Base-by-base conservation (phyloP, 2,329 filamentous ascomycete species). In the Triangularia setosa region DNA sequence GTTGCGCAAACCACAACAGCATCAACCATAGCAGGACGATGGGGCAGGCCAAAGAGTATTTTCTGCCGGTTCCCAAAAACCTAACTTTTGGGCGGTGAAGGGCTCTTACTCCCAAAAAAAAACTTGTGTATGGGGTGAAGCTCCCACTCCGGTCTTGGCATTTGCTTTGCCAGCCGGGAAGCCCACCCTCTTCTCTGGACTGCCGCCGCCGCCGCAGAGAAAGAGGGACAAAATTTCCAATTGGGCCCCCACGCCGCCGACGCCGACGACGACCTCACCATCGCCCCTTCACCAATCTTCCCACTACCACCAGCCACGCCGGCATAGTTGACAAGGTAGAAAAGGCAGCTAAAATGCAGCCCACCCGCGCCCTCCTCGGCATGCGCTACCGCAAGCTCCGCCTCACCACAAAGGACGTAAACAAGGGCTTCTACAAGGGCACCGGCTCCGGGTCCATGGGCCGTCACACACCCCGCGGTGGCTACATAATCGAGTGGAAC, bases 391-490 rank as follows among this genome's bases (percentile, higher is more conserved):
- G 88, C 78, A 92, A 94, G 74, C 82, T 93, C 65, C 84, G 85
- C 61, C 86, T 99, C 73, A 97, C 92, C 12, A 96, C 94, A 70
- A 99, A 99, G 80, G 89, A 95, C 78, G 89, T 94, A 75, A 91
- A 90, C 76, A 92, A 92, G 75, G 94, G 93, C 71, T 99, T 89
- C 86, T 99, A 99, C 87, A 98, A 98, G 84, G 95, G 95, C 75
- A 97, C 90, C 72, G 85, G 93, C 56, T 90, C 92, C 0, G 95
- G 95, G 1, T 87, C 90, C 52, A 93, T 96, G 87, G 95, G 95
- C 76, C 79, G 82, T 14, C 92, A 96, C 79, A 93, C 91, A 62
- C 90, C 91, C 76, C 86, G 87, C 75, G 95, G 94, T 77, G 89
- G 89, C 59, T 99, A 95, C 78, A 77, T 87, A 56, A 88, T 98